Evolutionary conservation across 257 asterid species (phyloP).

Genomic region (Ehretia macrophylla): DNA sequence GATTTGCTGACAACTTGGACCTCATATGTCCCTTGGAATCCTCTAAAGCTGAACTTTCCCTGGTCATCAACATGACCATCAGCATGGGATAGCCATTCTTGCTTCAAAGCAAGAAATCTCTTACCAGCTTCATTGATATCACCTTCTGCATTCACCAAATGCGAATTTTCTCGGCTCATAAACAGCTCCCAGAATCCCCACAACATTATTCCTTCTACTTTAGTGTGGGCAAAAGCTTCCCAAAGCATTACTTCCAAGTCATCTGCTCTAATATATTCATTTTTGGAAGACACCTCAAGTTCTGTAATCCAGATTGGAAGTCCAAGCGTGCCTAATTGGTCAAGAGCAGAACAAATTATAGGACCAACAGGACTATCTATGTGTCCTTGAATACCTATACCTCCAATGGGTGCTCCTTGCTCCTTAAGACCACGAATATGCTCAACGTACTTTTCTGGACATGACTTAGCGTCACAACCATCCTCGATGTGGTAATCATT

Average conservation of each 20-base stretch:
- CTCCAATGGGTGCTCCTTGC: conserved; percentile 83
- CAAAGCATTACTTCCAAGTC: conserved; percentile 84
- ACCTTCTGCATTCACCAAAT: conserved; percentile 77
- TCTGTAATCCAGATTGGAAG: conserved; percentile 95
- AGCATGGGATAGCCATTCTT: conserved; percentile 64
- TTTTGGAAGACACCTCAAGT: conserved; percentile 64
- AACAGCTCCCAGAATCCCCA: conserved; percentile 96
- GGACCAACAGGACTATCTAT: conserved; percentile 77
- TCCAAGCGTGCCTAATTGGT: conserved; percentile 65
- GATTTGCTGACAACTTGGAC: conserved; percentile 32
- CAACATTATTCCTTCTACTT: conserved; percentile 76
- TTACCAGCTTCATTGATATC: conserved; percentile 73
- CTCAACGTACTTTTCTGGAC: conserved; percentile 68
- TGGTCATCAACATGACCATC: conserved; percentile 51
- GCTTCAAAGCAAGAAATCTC: conserved; percentile 53
- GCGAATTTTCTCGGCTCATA: conserved; percentile 67
- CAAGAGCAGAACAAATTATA: conserved; percentile 62
- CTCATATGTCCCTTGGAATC: conserved; percentile 71
- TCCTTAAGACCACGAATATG: conserved; percentile 69
- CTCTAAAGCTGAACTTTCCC: conserved; percentile 57
- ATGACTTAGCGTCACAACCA: conserved; percentile 52
- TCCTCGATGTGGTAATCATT: conserved; percentile 86
- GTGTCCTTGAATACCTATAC: conserved; percentile 94
- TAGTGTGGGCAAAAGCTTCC: conserved; percentile 85
- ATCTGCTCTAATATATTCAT: conserved; percentile 73